Conservation (phyloP, 345 rosid genomes). For the Citrus inodora region DNA sequence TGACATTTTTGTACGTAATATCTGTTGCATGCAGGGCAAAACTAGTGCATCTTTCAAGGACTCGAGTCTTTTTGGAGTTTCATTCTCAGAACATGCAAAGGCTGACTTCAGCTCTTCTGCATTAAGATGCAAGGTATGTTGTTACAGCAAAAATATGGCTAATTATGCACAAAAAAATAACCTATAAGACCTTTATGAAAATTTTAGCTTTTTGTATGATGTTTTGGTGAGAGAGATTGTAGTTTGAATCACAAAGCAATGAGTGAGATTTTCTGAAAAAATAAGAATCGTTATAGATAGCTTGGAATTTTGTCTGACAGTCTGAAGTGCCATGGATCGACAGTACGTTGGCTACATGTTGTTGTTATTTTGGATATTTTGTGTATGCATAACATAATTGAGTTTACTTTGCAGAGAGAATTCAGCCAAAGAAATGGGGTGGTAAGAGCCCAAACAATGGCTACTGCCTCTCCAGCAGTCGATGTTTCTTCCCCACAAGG, state of each 20-base stretch:
- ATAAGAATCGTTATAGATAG: not conserved
- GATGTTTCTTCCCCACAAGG: slow-evolving; percentile 39
- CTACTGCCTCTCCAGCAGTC: slow-evolving; percentile 55
- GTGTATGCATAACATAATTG: not conserved
- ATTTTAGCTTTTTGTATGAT: no score
- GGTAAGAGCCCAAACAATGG: slow-evolving; percentile 60
- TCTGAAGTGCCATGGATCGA: not conserved
- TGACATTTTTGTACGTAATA: slow-evolving; percentile 1
- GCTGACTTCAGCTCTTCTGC: slow-evolving; percentile 48
- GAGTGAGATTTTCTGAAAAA: no score
- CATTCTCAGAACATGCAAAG: slow-evolving; percentile 56
- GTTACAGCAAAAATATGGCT: not conserved
- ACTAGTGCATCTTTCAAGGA: slow-evolving; percentile 56
- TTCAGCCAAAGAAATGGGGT: slow-evolving; percentile 36
- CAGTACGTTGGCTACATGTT: not conserved
- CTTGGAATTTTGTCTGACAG: not conserved
- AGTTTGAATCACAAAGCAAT: no score
- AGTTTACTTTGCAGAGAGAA: slow-evolving; percentile 41
- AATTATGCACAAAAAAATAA: not conserved
- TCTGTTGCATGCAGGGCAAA: slow-evolving; percentile 50
- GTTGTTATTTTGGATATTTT: not conserved
- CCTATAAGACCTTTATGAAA: not conserved
- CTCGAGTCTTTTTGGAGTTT: slow-evolving; percentile 69
- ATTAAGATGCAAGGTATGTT: slow-evolving; percentile 60
- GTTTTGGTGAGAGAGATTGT: no score